phyloP scores from a whole-genome alignment of 805 yeast species.

The Schwanniomyces sp. region DNA sequence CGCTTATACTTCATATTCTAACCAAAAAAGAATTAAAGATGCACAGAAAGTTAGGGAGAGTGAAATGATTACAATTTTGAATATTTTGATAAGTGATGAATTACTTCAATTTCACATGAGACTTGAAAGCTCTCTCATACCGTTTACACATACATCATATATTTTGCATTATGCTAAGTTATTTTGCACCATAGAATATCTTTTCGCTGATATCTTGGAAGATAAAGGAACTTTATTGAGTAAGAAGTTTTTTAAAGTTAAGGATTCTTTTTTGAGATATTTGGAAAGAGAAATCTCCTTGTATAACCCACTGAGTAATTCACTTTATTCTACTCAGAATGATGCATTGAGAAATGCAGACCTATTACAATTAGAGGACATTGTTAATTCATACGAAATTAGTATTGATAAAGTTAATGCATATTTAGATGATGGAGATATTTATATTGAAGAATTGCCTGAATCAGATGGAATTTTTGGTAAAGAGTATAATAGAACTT shows the following conservation, averaged over 20 bases:
- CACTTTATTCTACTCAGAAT: slow-evolving; percentile 13
- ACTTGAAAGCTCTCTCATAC: slow-evolving; percentile 11
- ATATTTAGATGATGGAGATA: slow-evolving; percentile 5
- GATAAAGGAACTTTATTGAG: slow-evolving; percentile 9
- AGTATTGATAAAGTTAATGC: slow-evolving; percentile 2
- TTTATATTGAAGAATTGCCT: neutral
- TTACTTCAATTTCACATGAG: slow-evolving; percentile 30
- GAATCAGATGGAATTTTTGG: neutral
- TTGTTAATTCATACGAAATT: slow-evolving; percentile 5
- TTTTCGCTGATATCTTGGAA: slow-evolving; percentile 18
- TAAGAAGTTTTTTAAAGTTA: slow-evolving; percentile 18
- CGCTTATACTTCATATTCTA: slow-evolving; percentile 18
- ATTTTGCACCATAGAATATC: slow-evolving; percentile 27
- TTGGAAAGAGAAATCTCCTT: slow-evolving; percentile 26
- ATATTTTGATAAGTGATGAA: slow-evolving; percentile 27
- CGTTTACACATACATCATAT: slow-evolving; percentile 23
- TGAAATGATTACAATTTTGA: slow-evolving; percentile 23
- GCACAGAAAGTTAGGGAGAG: slow-evolving; percentile 17
- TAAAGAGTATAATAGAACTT: slow-evolving; percentile 3
- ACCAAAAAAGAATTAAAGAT: slow-evolving; percentile 12
- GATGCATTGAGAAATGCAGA: slow-evolving; percentile 12
- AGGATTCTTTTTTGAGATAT: slow-evolving; percentile 18
- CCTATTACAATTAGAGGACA: slow-evolving; percentile 11
- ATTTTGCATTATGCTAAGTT: slow-evolving; percentile 33
- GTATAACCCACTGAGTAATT: slow-evolving; percentile 15